Percentiles rank a stretch among this genome's conserved stretches.
Evolutionary conservation across 768 basidiomycete genomes (phyloP).

Genomic region (Pisolithus albus): DNA sequence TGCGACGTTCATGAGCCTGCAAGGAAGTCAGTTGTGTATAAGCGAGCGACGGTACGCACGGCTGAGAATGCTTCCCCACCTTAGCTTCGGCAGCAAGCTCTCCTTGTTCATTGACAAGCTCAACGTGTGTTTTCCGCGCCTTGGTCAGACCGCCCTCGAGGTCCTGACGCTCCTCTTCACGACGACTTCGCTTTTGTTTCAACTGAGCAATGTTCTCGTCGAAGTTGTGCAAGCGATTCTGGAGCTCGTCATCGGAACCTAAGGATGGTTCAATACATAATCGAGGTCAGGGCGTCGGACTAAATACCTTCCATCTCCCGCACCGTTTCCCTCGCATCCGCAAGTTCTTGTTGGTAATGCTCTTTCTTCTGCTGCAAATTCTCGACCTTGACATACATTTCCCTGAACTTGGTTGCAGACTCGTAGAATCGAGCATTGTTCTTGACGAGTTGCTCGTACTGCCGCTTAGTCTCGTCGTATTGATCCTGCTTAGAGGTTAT

Average conservation of each 20-base stretch:
- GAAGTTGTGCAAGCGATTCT: constrained; percentile 49
- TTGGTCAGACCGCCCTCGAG: constrained; percentile 53
- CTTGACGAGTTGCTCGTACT: constrained; percentile 57
- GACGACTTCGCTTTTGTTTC: constrained; percentile 40
- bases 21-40: background rate
- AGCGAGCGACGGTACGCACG: background rate
- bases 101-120: constrained; percentile 57
- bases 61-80: constrained; percentile 29
- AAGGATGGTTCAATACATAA: background rate
- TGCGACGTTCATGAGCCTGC: constrained; percentile 68
- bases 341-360: constrained; percentile 55
- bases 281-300: background rate
- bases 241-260: constrained; percentile 74
- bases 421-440: constrained; percentile 80
- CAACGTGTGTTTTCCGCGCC: constrained; percentile 46
- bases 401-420: constrained; percentile 76
- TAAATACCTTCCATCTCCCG: constrained; percentile 56
- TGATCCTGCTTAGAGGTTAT: constrained; percentile 69
- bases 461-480: constrained; percentile 61
- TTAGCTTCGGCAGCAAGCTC: constrained; percentile 67
- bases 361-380: constrained; percentile 54
- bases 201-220: constrained; percentile 49
- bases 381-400: constrained; percentile 69
- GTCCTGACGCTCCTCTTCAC: constrained; percentile 50
- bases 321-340: constrained; percentile 55